Base-by-base conservation (phyloP, 2,329 filamentous ascomycete genomes). In the Aspergillus proliferans region DNA sequence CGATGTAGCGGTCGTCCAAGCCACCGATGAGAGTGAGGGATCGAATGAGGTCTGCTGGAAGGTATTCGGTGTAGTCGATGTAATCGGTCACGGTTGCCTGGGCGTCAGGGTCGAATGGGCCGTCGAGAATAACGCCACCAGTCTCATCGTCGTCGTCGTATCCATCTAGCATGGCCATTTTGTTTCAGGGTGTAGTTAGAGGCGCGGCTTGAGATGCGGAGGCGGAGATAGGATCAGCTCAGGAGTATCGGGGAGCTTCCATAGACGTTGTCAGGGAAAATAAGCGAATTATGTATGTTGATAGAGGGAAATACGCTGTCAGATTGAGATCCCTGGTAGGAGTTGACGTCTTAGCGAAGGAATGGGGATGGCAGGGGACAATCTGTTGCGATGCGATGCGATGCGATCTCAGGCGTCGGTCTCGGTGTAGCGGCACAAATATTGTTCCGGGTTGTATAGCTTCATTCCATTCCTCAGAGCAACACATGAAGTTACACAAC, bases 21-120 rank as follows among this genome's bases (percentile, higher is more conserved):
- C 70, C 70, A 54, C 75, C 73, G 58, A 85, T 83, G 49, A 85
- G 72, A 46, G 78, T 81, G 47, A 85, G 69, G 53, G 82, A 84
- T 58, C 82, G 81, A 50, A 78, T 75, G 21, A 85, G 71, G 62
- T 85, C 82, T 8, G 82, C 80, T 30, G 82, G 82, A 49, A 84
- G 82, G 72, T 83, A 84, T 68, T 85, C 82, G 53, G 82, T 85
- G 68, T 85, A 85, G 65, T 84, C 81, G 50, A 84, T 78, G 65
- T 82, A 85, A 65, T 85, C 82, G 55, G 81, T 83, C 42, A 85
- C 79, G 22, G 82, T 84, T 30, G 81, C 79, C 62, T 84, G 81
- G 49, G 81, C 79, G 60, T 85, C 82, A 30, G 82, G 82, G 61
- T 85, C 81, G 47, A 76, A 74, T 46, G 76, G 73, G 21, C 73